phyloP scores from a whole-genome alignment of 306 rosid genomes.

The Quercus mongolica region DNA sequence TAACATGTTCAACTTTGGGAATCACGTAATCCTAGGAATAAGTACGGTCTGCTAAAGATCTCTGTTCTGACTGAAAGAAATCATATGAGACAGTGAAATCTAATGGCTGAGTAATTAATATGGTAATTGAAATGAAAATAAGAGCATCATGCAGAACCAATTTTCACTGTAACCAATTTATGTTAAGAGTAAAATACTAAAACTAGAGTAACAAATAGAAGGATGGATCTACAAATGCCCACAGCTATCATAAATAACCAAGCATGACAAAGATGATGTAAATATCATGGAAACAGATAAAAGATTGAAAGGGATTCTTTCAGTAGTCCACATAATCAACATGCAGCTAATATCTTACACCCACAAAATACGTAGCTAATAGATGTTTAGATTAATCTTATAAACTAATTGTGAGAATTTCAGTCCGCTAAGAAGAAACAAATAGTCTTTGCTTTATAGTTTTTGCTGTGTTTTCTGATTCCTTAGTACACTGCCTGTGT shows the following conservation, averaged over 20 bases:
- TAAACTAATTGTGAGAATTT: background rate
- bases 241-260: background rate
- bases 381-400: background rate
- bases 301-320: background rate
- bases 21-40: background rate
- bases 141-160: background rate
- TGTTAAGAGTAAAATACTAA: background rate
- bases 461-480: too few relatives aligned
- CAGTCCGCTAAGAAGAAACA: background rate
- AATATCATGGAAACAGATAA: background rate
- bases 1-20: background rate
- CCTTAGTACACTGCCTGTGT: too few relatives aligned
- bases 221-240: background rate
- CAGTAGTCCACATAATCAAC: background rate
- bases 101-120: background rate
- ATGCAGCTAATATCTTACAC: background rate
- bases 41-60: background rate
- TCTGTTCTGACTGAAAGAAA: background rate
- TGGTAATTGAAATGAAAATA: background rate
- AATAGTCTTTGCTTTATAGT: too few relatives aligned
- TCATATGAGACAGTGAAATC: background rate
- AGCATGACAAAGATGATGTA: background rate
- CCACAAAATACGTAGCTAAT: background rate
- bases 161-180: background rate
- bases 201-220: background rate